Evolutionary conservation across 192 early-diverging fungal species (phyloP).

Genomic region (Haplosporangium gracile): DNA sequence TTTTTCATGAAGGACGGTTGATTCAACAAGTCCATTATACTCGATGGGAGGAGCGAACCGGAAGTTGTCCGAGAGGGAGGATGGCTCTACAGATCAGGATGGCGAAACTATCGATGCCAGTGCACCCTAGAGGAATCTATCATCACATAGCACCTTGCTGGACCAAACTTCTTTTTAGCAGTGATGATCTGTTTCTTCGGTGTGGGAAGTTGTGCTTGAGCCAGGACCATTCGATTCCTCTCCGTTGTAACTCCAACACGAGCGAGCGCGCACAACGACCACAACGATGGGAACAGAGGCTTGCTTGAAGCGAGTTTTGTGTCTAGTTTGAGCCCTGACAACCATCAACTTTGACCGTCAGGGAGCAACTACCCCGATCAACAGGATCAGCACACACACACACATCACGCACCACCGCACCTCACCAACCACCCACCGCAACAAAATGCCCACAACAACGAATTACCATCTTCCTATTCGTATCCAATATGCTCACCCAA

Average conservation of each 20-base stretch:
- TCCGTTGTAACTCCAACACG: not conserved
- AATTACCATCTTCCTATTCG: not conserved
- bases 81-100: not conserved
- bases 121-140: slow-evolving; percentile 25
- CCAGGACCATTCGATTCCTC: not conserved
- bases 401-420: not conserved
- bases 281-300: not conserved
- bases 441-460: not conserved
- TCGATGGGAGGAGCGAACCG: slow-evolving; percentile 2
- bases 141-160: not conserved
- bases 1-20: not conserved
- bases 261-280: not conserved
- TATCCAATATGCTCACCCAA: slow-evolving; percentile 4
- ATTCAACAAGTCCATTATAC: not conserved
- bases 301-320: not conserved
- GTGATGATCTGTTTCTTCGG: not conserved
- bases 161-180: not conserved
- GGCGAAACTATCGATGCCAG: not conserved
- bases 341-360: not conserved
- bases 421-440: not conserved
- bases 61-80: not conserved
- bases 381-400: not conserved
- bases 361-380: not conserved
- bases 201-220: not conserved
- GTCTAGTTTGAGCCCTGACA: not conserved